Base-by-base conservation (phyloP, 2,329 filamentous ascomycete genomes). In the Microascus cirrosus region DNA sequence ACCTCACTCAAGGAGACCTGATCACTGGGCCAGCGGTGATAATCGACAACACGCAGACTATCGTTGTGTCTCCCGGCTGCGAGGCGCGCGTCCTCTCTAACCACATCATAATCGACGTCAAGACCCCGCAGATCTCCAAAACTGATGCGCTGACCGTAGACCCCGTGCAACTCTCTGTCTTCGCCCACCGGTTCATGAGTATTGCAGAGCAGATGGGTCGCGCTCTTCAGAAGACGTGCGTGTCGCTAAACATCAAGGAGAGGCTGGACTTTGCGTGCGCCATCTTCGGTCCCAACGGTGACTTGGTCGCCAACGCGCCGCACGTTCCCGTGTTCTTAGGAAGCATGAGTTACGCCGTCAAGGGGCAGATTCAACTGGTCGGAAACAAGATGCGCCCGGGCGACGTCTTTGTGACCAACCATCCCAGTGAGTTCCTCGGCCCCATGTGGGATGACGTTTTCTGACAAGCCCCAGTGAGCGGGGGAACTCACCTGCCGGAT, bases 391-490 rank as follows among this genome's bases (percentile, higher is more conserved):
- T 8, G n/a, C 36, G 36, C 13, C 36, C 13, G n/a, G 28, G 28
- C 4, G 28, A 32, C 8, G 28, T 32, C 28, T 8, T 32, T 8
- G 28, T 32, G 28, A 4, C 28, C 4, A 32, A 32, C 28, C 28
- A 32, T 8, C 28, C 28, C 36, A 42, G 12, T 18, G 4, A 42
- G 36, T 4, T 32, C 28, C 28, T 32, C 36, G 36, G 12, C 10
- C 36, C 36, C 12, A 18, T 18, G 10, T 42, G 36, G 12, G 12
- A 42, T 15, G 93, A 11, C 36, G 36, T 28, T 77, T 96, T 35
- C 84, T 95, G n/a, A 80, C 90, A 61, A 95, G 90, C 0, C 93
- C 96, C 65, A 90, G 96, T 8, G 80, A n/a, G 85, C 61, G 89
- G 89, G 28, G 89, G 89, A 35, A 94, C 89, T 0, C 89, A 94